Evolutionary conservation across 768 basidiomycete species (phyloP).

Genomic region (Suillus weaverae): DNA sequence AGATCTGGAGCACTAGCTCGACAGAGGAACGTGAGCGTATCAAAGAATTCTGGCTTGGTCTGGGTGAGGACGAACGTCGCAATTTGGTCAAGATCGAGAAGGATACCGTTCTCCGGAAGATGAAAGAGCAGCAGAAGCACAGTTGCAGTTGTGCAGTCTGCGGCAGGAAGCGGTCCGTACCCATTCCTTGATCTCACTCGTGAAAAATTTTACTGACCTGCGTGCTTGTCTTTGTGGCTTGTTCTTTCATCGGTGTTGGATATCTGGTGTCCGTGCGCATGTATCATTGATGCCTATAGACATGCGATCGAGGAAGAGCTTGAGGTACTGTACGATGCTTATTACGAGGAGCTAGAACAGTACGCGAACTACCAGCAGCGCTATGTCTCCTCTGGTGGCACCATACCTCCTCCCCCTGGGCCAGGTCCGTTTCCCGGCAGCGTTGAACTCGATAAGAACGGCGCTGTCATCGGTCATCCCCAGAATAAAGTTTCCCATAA

Average conservation of each 20-base stretch:
- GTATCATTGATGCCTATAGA: constrained; percentile 41
- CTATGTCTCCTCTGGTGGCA: constrained; percentile 88
- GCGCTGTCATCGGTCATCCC: constrained; percentile 53
- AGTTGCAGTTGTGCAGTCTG: constrained; percentile 95
- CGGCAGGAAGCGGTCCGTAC: constrained; percentile 89
- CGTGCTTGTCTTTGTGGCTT: constrained; percentile 14
- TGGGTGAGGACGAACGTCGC: constrained; percentile 88
- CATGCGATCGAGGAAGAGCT: constrained; percentile 99
- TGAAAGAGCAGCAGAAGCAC: constrained; percentile 99
- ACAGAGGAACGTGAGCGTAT: constrained; percentile 95
- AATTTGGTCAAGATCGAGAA: constrained; percentile 97
- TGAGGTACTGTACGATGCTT: constrained; percentile 99
- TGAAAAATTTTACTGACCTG: constrained; percentile 23
- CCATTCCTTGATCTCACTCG: constrained; percentile 26
- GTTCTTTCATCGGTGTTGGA: constrained; percentile 20
- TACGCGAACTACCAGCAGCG: constrained; percentile 98
- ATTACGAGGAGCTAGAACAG: constrained; percentile 99
- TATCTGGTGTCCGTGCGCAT: constrained; percentile 13
- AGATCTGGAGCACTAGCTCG: constrained; percentile 94
- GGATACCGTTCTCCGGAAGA: constrained; percentile 95
- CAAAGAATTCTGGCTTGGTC: constrained; percentile 95
- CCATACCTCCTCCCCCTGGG: constrained; percentile 88
- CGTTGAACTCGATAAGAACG: constrained; percentile 94
- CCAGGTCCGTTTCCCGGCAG: constrained; percentile 98
- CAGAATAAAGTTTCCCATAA: constrained; percentile 36